phyloP scores from a whole-genome alignment of 2,329 filamentous ascomycete genomes.

The Clonostachys chloroleuca region DNA sequence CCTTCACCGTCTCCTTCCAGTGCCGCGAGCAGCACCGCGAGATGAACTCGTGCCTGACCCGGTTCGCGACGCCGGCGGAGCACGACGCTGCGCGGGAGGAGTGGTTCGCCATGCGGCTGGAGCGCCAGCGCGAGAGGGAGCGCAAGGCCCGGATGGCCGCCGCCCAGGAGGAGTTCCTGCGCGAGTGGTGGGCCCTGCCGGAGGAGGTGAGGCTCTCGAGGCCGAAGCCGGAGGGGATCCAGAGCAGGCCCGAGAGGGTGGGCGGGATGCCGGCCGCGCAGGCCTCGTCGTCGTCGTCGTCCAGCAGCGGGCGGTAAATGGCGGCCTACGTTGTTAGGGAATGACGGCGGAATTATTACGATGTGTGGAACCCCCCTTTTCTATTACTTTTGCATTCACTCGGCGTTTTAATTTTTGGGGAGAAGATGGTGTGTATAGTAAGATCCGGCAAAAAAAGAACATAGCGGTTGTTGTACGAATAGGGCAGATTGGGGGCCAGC shows the following conservation, averaged over 20 bases:
- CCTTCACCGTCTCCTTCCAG: constrained; percentile 80
- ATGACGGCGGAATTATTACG: no score
- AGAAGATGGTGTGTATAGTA: no score
- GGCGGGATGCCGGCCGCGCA: constrained; percentile 44
- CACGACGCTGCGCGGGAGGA: constrained; percentile 87
- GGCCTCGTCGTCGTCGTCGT: constrained; percentile 4
- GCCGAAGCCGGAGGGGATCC: constrained; percentile 46
- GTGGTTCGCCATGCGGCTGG: constrained; percentile 79
- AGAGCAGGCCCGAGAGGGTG: constrained; percentile 45
- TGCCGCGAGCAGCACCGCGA: constrained; percentile 74
- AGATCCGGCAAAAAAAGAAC: no score
- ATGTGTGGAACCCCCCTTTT: no score
- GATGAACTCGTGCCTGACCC: constrained; percentile 95
- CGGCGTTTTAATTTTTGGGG: no score
- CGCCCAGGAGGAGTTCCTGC: constrained; percentile 61
- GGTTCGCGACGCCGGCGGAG: constrained; percentile 77
- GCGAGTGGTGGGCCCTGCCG: constrained; percentile 65
- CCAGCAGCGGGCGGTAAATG: constrained; percentile 1
- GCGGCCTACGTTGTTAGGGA: not conserved
- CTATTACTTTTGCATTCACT: no score
- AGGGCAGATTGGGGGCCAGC: no score
- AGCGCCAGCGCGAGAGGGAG: constrained; percentile 65
- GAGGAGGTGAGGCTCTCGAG: constrained; percentile 47
- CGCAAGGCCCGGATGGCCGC: constrained; percentile 53
- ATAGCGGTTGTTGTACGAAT: no score